Base-by-base conservation (phyloP, 148 eudicot genomes). In the Camellia lanceoleosa region DNA sequence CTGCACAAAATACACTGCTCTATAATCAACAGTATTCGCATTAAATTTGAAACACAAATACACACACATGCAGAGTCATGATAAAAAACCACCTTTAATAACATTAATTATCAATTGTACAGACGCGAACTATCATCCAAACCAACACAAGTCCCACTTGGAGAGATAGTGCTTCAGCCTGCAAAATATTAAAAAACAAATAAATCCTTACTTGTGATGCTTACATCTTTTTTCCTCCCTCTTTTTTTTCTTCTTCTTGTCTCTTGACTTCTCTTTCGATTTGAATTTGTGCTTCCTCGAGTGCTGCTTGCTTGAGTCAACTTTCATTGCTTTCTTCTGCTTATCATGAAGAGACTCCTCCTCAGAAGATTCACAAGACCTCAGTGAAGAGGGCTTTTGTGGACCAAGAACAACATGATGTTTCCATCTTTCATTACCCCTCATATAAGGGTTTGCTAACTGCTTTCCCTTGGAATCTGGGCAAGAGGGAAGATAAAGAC, bases 401-500 rank as follows among this genome's bases (percentile, higher is more conserved):
- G 97, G 94, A 78, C 97, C 97, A 79, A 90, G 80, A 78, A 82
- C 38, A 20, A 59, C 74, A 12, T 82, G 79, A 19, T 59, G 65
- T 56, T 46, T 80, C 82, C 79, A 67, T 47, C 81, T 83, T 68
- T 83, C 82, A 19, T 74, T 65, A 14, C 7, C 42, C 20, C 70
- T 75, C 55, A 55, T 51, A 69, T 83, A 81, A 56, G 80, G 43
- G 54, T 49, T 73, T 20, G 56, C 70, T 58, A 81, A 75, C 18
- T 18, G 58, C 56, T 75, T 81, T 80, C 56, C 87, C n/a, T 77
- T 74, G 38, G 86, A 70, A 64, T 84, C 87, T 66, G 86, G 69
- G 65, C 56, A 41, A 41, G 78, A 66, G 75, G 92, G 88, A 59
- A 91, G 90, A 71, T 87, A 95, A 43, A 95, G 98, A 71, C 99